Base-by-base conservation (phyloP, 768 basidiomycete species). In the Pleurotus tuoliensis region DNA sequence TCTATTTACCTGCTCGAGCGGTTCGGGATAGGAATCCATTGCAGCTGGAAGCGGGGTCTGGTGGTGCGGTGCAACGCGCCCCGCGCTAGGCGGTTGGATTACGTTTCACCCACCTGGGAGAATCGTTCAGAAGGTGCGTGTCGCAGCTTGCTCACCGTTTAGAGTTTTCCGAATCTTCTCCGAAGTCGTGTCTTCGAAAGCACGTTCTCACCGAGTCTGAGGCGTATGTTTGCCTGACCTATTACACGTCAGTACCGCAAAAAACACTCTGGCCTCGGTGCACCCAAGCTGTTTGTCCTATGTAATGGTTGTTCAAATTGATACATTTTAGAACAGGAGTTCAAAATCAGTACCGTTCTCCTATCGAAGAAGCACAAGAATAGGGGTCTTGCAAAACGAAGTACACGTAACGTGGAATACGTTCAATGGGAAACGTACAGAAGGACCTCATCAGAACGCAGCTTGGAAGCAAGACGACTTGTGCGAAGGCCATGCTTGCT, bases 401-500 rank as follows among this genome's bases (percentile, higher is more conserved):
- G 30, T 34, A 34, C 48, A 50, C 48, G 48, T 50, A 50, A 47
- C 46, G 13, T 15, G 46, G 18, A 47, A 27, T 7, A 9, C 11
- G 27, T 30, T 30, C 27, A 30, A 1, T 5, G 27, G 27, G 9
- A 34, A 34, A 11, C 30, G 30, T 34, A 34, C 40, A 22, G 20
- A 47, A 47, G 27, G 46, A 12, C 20, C 20, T 16, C 51, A 53
- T 72, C 59, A 73, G 53, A 74, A 75, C 43, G 57, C 60, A 15
- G 68, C 13, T 8, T 64, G 16, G 59, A 73, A 76, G 60, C 74
- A 76, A 12, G 57, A 37, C 2, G 56, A 45, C 57, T 75, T 76
- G 57, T 76, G 74, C 8, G 60, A 50, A 27, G 67, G 30, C 75
- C 75, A 76, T 22, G 68, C 68, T 55, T 69, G 59, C 47, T 65